phyloP scores from a whole-genome alignment of 2,329 filamentous ascomycete species.

The Colletotrichum sansevieriae region DNA sequence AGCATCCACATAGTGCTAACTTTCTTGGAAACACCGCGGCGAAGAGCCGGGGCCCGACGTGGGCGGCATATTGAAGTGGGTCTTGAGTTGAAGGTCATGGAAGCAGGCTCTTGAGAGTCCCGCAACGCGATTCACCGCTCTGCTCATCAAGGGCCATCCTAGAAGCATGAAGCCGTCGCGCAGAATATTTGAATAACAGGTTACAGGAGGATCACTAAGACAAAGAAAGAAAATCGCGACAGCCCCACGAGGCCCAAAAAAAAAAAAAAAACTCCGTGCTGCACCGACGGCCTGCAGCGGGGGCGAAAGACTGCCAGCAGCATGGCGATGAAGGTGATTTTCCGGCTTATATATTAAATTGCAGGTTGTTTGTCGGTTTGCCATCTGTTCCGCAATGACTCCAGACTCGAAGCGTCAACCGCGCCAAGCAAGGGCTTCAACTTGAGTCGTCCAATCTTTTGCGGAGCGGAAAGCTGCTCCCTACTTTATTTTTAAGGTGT shows the following conservation, averaged over 20 bases:
- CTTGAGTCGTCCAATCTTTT: constrained; percentile 18
- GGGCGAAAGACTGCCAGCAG: neutral
- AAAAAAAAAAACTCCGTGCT: neutral
- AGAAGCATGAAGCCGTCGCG: neutral
- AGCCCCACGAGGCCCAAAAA: neutral
- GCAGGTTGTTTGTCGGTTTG: neutral
- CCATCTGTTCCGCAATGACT: neutral
- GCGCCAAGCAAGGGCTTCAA: constrained; percentile 1
- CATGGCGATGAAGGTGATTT: neutral
- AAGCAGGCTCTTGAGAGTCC: too few species aligned
- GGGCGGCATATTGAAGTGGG: neutral
- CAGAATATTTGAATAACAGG: neutral
- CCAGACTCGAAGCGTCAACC: constrained; percentile 12
- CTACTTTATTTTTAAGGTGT: constrained; percentile 17
- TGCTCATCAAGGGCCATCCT: constrained; percentile 2
- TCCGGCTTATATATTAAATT: neutral
- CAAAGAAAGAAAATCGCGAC: neutral
- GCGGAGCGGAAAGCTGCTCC: constrained; percentile 9
- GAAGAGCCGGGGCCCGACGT: neutral
- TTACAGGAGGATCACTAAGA: neutral
- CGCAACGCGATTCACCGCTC: neutral
- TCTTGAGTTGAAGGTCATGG: too few species aligned
- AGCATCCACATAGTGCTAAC: neutral
- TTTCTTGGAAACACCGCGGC: neutral
- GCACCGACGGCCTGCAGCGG: neutral